phyloP scores from a whole-genome alignment of 345 rosid genomes.

The Citrus inodora region DNA sequence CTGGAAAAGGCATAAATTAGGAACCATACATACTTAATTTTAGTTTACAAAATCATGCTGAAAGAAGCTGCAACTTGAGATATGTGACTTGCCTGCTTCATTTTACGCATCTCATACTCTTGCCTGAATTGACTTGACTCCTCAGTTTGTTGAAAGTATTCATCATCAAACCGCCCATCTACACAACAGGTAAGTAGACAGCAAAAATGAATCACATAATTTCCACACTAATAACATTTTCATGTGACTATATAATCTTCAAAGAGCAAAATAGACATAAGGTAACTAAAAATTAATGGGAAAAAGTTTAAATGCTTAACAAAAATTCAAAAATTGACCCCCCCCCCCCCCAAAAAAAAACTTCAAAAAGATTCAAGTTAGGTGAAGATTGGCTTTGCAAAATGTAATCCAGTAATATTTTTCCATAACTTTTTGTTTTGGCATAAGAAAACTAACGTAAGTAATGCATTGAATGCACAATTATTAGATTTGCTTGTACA shows the following conservation, averaged over 20 bases:
- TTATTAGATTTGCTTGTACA: neutral
- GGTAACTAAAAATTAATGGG: neutral
- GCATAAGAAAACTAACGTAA: neutral
- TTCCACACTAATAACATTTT: neutral
- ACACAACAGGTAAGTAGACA: neutral
- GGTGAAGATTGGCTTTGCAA: neutral
- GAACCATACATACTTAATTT: neutral
- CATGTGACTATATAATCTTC: neutral
- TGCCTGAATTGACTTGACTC: constrained; percentile 79
- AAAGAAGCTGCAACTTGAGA: constrained; percentile 5
- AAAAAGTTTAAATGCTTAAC: neutral
- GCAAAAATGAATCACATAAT: neutral
- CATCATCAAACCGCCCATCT: constrained; percentile 83
- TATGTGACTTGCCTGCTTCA: constrained; percentile 62
- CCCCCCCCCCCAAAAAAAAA: too few species aligned
- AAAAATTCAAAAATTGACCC: neutral
- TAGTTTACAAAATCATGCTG: neutral
- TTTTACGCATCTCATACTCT: constrained; percentile 93
- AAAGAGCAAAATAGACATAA: neutral
- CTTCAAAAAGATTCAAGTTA: too few species aligned
- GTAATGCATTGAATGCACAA: neutral
- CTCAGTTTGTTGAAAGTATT: constrained; percentile 80
- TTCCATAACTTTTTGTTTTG: neutral
- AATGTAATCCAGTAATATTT: neutral
- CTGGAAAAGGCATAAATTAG: too few species aligned